Percentiles rank a stretch among this genome's conserved stretches.
Conservation (phyloP, 176 grass and related monocot genomes). For the Cenchrus fungigraminus region DNA sequence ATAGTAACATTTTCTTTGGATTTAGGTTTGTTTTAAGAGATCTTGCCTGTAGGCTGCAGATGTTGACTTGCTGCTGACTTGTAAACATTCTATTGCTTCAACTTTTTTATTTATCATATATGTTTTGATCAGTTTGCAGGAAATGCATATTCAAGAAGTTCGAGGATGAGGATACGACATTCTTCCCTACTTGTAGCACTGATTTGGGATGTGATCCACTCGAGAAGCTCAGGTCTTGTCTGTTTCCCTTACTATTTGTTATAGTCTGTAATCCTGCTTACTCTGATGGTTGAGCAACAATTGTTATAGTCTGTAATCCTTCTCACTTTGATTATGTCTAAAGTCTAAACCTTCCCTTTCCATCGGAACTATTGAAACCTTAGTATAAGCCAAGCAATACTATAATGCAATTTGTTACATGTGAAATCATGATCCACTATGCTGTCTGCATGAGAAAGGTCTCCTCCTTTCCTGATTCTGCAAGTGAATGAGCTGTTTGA, state of each 20-base stretch:
- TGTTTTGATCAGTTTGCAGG: constrained; percentile 43
- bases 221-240: constrained; percentile 38
- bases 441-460: not conserved
- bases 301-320: too few species aligned
- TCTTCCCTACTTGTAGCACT: constrained; percentile 47
- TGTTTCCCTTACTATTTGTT: constrained; percentile 6
- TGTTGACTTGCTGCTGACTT: not conserved
- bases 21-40: not conserved
- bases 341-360: not conserved
- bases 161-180: constrained; percentile 34
- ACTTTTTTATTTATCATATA: not conserved
- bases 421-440: not conserved
- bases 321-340: not conserved
- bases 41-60: not conserved
- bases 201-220: constrained; percentile 39
- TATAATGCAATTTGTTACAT: not conserved
- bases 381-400: not conserved
- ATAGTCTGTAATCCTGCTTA: not conserved
- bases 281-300: not conserved
- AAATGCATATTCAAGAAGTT: constrained; percentile 54
- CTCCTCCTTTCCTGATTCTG: not conserved
- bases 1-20: not conserved
- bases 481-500: not conserved
- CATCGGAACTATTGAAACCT: not conserved
- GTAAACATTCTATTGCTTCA: not conserved